Evolutionary conservation across 768 basidiomycete genomes (phyloP), one percentile per base, ranked within the genome.

Genomic region (Pulveroboletus sp.): DNA sequence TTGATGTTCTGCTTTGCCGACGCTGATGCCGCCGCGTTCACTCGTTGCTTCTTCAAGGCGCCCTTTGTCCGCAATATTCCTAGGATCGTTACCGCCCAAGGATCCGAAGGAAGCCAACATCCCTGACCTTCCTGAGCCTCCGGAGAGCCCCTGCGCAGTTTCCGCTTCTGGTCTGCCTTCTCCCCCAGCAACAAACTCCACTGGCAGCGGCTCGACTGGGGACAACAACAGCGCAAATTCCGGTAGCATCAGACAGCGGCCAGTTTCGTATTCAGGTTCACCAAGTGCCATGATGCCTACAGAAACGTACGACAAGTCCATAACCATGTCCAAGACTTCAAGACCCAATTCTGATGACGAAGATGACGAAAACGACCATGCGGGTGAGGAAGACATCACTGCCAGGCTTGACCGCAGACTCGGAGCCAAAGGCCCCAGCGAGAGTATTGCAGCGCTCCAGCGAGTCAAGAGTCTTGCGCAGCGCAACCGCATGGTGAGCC

Each of bases 121-220:
- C 17, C 86, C 87, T 4, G 83, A 85, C 58, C 76, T 88, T 37
- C 85, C 85, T 42, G 83, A 82, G 53, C 84, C 83, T 4, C 81
- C 84, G 33, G 65, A 67, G n/a, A 85, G 81, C 52, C 83, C 84
- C 11, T 72, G 70, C 20, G 69, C 75, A 29, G 65, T 74, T 49
- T 75, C 81, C 5, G 64, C 74, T 48, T 87, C 86, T 6, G 88
- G 89, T 6, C 65, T 91, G 6, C 89, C 90, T 2, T 90, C 87
- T 20, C 90, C 90, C 1, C 90, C 90, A 36, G 88, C 87, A 23
- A 88, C 90, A 17, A 90, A 90, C 62, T 90, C 88, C 11, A 90
- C 87, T 2, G 87, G 85, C 29, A 89, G 87, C 64, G 85, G 86
- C 32, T 87, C 86, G 58, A 82, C 80, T 5, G 84, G 82, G 36